Evolutionary conservation across 257 asterid genomes (phyloP), one percentile per base, ranked within the genome.

Genomic region (Plectranthus barbatus): DNA sequence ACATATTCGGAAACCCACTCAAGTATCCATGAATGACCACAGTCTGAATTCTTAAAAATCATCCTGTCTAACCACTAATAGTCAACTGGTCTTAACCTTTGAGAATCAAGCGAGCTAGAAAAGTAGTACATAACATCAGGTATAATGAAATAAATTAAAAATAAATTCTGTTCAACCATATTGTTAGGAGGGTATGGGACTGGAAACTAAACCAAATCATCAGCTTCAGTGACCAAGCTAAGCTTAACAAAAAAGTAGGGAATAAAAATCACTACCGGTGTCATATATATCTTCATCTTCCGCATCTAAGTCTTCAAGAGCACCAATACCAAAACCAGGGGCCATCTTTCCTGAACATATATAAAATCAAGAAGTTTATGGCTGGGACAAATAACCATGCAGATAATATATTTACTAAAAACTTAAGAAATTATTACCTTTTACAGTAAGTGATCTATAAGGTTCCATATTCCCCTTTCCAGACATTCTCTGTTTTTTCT

Each of bases 251-350:
- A 64, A 33, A 72, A 41, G 56, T 54, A 45, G 41, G 44, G 18
- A 51, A 71, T 26, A 60, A 47, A 31, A 36, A 42, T 57, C 51
- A 69, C 77, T 63, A 87, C 99, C 95, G 56, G 93, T 66, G 72
- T 81, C 83, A 75, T 89, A 92, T 37, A 89, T 87, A 71, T 92
- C 99, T 78, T 83, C 97, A 79, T 92, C 99, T 80, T 92, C 99
- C 58, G 74, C 88, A 77, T 86, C 99, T 58, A 89, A 77, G 45
- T 92, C 97, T 81, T 92, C 99, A 51, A 92, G 97, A 60, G 96
- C 99, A 47, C 99, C 99, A 44, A 88, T 81, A 48, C 98, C 96
- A 76, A 92, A 92, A 77, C 98, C 98, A 64, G 98, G 96, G 70
- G 86, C 96, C 44, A 72, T 58, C 81, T 84, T 92, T 72, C 86